Percentiles rank a stretch among this genome's conserved stretches.
Evolutionary conservation across 805 yeast species (phyloP).

Genomic region (Metschnikowia vanudenii): DNA sequence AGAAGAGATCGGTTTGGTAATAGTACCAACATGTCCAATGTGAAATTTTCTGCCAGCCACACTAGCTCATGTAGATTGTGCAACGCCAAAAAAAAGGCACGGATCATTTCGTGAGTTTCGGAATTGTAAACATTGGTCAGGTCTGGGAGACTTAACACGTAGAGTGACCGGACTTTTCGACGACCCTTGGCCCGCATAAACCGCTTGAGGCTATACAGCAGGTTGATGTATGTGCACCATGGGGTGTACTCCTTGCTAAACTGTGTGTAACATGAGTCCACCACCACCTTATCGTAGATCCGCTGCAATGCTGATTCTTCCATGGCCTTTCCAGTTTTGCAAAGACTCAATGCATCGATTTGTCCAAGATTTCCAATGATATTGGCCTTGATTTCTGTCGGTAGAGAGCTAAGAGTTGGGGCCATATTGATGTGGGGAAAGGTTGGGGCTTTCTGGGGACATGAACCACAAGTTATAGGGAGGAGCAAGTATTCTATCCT

Average conservation of each 20-base stretch:
- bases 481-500: too few relatives aligned
- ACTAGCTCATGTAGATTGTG: slow-evolving; percentile 27
- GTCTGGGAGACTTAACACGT: slow-evolving; percentile 41
- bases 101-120: slow-evolving; percentile 26
- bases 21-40: slow-evolving; percentile 26
- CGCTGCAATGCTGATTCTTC: slow-evolving; percentile 21
- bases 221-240: slow-evolving; percentile 34
- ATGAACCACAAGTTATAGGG: too few relatives aligned
- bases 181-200: slow-evolving; percentile 17
- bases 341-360: slow-evolving; percentile 11
- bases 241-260: slow-evolving; percentile 27
- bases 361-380: slow-evolving; percentile 9
- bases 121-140: slow-evolving; percentile 38
- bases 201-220: slow-evolving; percentile 39
- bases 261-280: slow-evolving; percentile 37
- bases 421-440: too few relatives aligned
- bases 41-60: slow-evolving; percentile 34
- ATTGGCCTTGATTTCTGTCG: slow-evolving; percentile 8
- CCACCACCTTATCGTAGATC: slow-evolving; percentile 39
- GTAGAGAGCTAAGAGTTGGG: slow-evolving; percentile 8
- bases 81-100: slow-evolving; percentile 26
- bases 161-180: slow-evolving; percentile 24
- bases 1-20: slow-evolving; percentile 31
- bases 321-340: slow-evolving; percentile 7
- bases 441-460: too few relatives aligned